These are phyloP conservation scores for Sugiyamaella marilandica DNA, from an alignment of 805 yeast genomes.

Conservation along the genomic window DNA sequence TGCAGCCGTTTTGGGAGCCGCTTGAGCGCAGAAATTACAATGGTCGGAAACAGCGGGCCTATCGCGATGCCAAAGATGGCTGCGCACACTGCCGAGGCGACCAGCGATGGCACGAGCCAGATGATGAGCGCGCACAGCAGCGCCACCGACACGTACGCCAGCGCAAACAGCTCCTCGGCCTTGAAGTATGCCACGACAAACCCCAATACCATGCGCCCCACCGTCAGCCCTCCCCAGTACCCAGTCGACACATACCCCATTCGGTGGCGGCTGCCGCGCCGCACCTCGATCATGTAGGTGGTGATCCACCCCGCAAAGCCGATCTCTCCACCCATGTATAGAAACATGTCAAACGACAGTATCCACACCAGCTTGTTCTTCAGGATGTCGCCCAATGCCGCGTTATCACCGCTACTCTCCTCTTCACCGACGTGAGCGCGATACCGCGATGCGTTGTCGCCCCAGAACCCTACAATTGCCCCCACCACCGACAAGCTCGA, in stretches of 20 bases:
- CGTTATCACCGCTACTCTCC: background rate
- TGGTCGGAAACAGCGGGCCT: constrained; percentile 71
- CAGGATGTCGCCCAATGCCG: constrained; percentile 1
- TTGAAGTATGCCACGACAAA: constrained; percentile 33
- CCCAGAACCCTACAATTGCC: constrained; percentile 42
- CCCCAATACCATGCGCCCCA: constrained; percentile 53
- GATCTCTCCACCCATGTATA: constrained; percentile 67
- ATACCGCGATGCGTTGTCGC: constrained; percentile 21
- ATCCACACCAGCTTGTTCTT: constrained; percentile 2
- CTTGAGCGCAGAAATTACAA: constrained; percentile 57
- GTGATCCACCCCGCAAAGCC: constrained; percentile 67
- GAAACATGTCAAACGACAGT: constrained; percentile 49
- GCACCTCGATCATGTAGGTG: constrained; percentile 52
- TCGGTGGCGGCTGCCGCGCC: constrained; percentile 41
- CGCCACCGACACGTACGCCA: constrained; percentile 33
- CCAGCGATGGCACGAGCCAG: constrained; percentile 46
- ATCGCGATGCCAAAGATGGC: constrained; percentile 52
- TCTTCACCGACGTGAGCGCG: background rate
- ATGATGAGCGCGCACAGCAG: constrained; percentile 38
- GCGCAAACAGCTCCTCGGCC: constrained; percentile 10
- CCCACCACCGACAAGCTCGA: constrained; percentile 33
- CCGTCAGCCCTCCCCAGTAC: constrained; percentile 65
- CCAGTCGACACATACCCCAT: constrained; percentile 64
- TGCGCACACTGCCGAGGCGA: constrained; percentile 43
- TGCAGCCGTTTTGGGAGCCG: constrained; percentile 56